A percentile compares a stretch with the other conserved stretches of the same genome.
Conservation (phyloP, 192 early-diverging fungal genomes). For the Endogone sp. region DNA sequence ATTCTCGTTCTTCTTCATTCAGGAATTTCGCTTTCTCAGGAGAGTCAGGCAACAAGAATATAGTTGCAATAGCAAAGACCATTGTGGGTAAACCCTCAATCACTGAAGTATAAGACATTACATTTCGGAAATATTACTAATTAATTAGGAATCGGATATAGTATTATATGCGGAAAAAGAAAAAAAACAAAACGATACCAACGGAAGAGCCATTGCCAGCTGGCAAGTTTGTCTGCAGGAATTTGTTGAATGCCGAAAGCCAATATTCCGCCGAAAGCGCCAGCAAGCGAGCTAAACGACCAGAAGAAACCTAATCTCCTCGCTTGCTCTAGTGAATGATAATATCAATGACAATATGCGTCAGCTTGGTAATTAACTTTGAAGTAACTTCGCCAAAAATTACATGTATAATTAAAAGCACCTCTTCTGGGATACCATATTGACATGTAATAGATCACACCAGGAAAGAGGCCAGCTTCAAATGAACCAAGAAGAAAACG, state of each 20-base stretch:
- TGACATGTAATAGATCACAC: slow-evolving; percentile 45
- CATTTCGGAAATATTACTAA: not conserved
- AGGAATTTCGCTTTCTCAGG: slow-evolving; percentile 15
- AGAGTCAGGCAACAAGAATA: slow-evolving; percentile 37
- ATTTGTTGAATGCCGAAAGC: slow-evolving; percentile 49
- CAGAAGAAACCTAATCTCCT: slow-evolving; percentile 46
- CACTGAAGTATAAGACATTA: slow-evolving; percentile 57
- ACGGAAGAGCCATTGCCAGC: slow-evolving; percentile 5
- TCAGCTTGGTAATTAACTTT: no score
- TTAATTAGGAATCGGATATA: not conserved
- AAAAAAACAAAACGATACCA: not conserved
- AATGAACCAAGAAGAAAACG: slow-evolving; percentile 53
- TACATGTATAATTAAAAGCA: no score
- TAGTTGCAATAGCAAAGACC: slow-evolving; percentile 26
- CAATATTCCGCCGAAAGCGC: slow-evolving; percentile 56
- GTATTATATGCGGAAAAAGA: not conserved
- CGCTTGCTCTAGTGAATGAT: slow-evolving; percentile 44
- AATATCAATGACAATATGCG: not conserved
- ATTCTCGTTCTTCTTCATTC: slow-evolving; percentile 7
- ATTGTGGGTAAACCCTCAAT: slow-evolving; percentile 59
- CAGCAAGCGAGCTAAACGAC: slow-evolving; percentile 43
- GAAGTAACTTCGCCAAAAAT: no score
- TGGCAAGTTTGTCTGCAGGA: slow-evolving; percentile 32
- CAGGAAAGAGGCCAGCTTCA: slow-evolving; percentile 38
- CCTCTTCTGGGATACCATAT: slow-evolving; percentile 43